Base-by-base conservation (phyloP, 495 filamentous ascomycete genomes). In the Evernia prunastri region DNA sequence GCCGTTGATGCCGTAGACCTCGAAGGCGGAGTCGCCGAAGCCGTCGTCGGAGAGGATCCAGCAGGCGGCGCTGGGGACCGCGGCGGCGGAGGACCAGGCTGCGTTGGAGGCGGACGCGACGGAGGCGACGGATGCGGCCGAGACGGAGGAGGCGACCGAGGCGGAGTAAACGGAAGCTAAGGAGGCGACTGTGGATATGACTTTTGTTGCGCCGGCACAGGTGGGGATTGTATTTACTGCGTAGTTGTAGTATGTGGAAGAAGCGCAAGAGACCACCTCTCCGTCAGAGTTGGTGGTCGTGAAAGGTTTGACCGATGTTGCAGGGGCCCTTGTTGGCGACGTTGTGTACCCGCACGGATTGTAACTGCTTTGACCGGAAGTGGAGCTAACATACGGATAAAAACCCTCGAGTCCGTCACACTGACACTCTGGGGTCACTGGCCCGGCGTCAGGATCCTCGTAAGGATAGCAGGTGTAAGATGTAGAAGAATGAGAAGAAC, bases 401-500 rank as follows among this genome's bases (percentile, higher is more conserved):
- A 58, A 37, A 31, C 56, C 56, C 36, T 6, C 5, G 12, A 58
- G 56, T 58, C 56, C 56, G 23, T 58, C 31, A 27, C 56, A 58
- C 36, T 37, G 1, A 8, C 56, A 58, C 12, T 23, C 11, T 36
- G 56, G 56, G 2, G 56, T 7, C 78, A 6, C 78, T 80, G 57
- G 74, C 69, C 4, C 83, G 81, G 42, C 73, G 77, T 56, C 56
- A 35, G 56, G 56, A 37, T 71, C 68, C 70, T 65, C 74, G 59
- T 72, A 72, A 31, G 68, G 72, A 4, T 67, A 56, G 9, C 67
- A 60, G 68, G n/a, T n/a, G n/a, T 47, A 47, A 18, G 43, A 47
- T 18, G n/a, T 47, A 23, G 43, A 47, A 47, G 43, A 47, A 18
- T 23, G 43, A n/a, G 43, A 47, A 23, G 43, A 47, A 23, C 43